Conservation (phyloP, 2,329 filamentous ascomycete species). For the Pseudocercospora macadamiae region DNA sequence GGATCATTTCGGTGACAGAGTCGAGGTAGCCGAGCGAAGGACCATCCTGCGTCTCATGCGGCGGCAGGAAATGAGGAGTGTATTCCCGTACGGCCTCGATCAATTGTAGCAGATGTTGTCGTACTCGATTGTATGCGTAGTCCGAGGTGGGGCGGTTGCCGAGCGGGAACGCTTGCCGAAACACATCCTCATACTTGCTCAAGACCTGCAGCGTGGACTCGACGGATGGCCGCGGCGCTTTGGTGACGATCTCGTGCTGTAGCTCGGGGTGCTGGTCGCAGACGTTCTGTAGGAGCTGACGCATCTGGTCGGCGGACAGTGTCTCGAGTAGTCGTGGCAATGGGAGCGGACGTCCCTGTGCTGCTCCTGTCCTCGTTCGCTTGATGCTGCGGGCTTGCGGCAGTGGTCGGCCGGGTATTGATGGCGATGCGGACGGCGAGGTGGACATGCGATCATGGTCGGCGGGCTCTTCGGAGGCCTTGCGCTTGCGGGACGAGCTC, state of each 20-base stretch:
- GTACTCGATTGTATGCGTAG: slow-evolving; percentile 93
- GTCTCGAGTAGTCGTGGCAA: slow-evolving; percentile 88
- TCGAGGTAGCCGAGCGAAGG: slow-evolving; percentile 86
- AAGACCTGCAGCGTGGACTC: slow-evolving; percentile 79
- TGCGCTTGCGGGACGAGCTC: slow-evolving; percentile 71
- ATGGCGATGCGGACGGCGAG: slow-evolving; percentile 81
- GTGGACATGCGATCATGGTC: slow-evolving; percentile 82
- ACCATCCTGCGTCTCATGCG: slow-evolving; percentile 81
- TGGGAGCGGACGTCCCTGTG: slow-evolving; percentile 63
- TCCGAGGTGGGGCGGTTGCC: slow-evolving; percentile 84
- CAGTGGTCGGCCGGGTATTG: slow-evolving; percentile 69
- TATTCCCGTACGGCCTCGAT: slow-evolving; percentile 92
- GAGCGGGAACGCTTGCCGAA: slow-evolving; percentile 80
- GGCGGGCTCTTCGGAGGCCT: slow-evolving; percentile 72
- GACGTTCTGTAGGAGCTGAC: slow-evolving; percentile 83
- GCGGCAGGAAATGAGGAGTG: slow-evolving; percentile 92
- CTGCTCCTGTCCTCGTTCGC: slow-evolving; percentile 68
- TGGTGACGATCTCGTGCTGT: slow-evolving; percentile 77
- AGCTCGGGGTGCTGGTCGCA: slow-evolving; percentile 89
- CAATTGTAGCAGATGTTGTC: slow-evolving; percentile 75
- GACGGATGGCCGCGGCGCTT: slow-evolving; percentile 85
- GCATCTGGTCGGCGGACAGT: slow-evolving; percentile 80
- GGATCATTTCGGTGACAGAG: slow-evolving; percentile 85
- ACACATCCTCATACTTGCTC: slow-evolving; percentile 74
- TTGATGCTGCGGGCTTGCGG: slow-evolving; percentile 63